Percentiles rank a stretch among this genome's conserved stretches.
phyloP scores from a whole-genome alignment of 2,329 filamentous ascomycete genomes.

The Venturia oleaginea region DNA sequence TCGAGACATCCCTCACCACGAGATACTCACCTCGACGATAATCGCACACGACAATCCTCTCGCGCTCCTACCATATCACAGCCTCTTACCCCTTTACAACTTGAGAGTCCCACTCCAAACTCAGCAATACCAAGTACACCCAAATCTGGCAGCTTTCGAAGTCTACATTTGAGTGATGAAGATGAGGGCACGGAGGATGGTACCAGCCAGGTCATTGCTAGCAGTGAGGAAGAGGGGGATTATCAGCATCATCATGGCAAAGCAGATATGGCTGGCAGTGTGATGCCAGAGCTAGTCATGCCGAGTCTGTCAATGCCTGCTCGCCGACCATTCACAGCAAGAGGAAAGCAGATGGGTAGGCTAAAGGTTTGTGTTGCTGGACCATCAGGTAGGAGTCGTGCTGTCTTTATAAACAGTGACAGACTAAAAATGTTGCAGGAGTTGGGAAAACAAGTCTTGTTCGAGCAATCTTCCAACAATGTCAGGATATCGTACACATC shows the following conservation, averaged over 20 bases:
- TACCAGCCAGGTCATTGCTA: constrained; percentile 44
- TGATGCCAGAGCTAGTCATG: constrained; percentile 81
- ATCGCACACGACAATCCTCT: constrained; percentile 8
- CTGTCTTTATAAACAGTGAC: not conserved
- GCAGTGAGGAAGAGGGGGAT: constrained; percentile 46
- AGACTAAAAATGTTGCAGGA: constrained; percentile 39
- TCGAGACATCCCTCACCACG: not conserved
- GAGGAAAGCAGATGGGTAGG: constrained; percentile 72
- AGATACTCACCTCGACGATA: not conserved
- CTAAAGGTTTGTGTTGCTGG: constrained; percentile 86
- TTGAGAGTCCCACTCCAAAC: constrained; percentile 36
- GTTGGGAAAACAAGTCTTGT: constrained; percentile 86
- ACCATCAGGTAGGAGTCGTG: constrained; percentile 49
- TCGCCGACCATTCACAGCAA: constrained; percentile 80
- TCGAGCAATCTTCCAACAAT: constrained; percentile 75
- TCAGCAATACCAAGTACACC: constrained; percentile 49
- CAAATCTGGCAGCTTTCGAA: constrained; percentile 50
- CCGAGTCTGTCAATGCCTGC: constrained; percentile 87
- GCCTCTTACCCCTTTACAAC: constrained; percentile 38
- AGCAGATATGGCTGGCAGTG: constrained; percentile 25
- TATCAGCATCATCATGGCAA: constrained; percentile 30
- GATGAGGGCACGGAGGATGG: constrained; percentile 44
- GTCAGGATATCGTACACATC: constrained; percentile 88
- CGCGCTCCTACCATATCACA: constrained; percentile 20
- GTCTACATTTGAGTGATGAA: constrained; percentile 49